Conservation (phyloP, 768 basidiomycete genomes). For the Pisolithus albus region DNA sequence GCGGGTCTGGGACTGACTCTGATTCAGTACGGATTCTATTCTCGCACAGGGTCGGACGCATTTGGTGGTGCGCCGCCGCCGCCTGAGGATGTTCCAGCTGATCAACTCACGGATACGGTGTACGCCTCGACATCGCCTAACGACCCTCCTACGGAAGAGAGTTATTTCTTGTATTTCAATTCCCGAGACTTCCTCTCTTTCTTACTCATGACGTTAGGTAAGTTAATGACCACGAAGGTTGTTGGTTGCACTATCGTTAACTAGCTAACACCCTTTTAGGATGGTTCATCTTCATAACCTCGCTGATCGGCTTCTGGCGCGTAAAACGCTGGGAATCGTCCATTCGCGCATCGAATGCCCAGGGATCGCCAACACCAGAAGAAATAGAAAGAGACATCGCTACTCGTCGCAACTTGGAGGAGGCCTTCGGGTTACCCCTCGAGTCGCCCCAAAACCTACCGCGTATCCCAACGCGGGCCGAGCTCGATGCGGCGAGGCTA, state of each 20-base stretch:
- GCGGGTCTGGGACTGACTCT: slow-evolving; percentile 94
- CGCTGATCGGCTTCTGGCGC: slow-evolving; percentile 74
- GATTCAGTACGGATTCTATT: slow-evolving; percentile 86
- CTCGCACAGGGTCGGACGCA: slow-evolving; percentile 36
- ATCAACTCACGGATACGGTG: slow-evolving; percentile 15
- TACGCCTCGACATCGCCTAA: slow-evolving; percentile 17
- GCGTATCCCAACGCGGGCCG: slow-evolving; percentile 23
- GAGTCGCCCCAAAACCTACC: slow-evolving; percentile 5
- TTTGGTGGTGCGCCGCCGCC: slow-evolving; percentile 16
- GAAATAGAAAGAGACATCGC: slow-evolving; percentile 46
- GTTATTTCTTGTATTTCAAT: slow-evolving; percentile 29
- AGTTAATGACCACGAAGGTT: slow-evolving; percentile 8
- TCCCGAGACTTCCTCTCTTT: slow-evolving; percentile 89
- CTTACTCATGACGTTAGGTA: slow-evolving; percentile 83
- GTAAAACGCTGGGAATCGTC: slow-evolving; percentile 80
- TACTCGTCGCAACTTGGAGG: slow-evolving; percentile 45
- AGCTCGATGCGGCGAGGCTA: slow-evolving; percentile 40
- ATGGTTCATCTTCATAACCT: slow-evolving; percentile 88
- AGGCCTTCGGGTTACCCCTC: slow-evolving; percentile 42
- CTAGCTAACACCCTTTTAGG: slow-evolving; percentile 35
- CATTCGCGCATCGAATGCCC: slow-evolving; percentile 41
- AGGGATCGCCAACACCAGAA: slow-evolving; percentile 25
- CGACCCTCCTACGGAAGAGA: slow-evolving; percentile 16
- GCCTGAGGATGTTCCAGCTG: slow-evolving; percentile 12
- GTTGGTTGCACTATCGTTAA: slow-evolving; percentile 1